A percentile compares a stretch with the other conserved stretches of the same genome.
Conservation (phyloP, 257 asterid species). For the Phtheirospermum japonicum region DNA sequence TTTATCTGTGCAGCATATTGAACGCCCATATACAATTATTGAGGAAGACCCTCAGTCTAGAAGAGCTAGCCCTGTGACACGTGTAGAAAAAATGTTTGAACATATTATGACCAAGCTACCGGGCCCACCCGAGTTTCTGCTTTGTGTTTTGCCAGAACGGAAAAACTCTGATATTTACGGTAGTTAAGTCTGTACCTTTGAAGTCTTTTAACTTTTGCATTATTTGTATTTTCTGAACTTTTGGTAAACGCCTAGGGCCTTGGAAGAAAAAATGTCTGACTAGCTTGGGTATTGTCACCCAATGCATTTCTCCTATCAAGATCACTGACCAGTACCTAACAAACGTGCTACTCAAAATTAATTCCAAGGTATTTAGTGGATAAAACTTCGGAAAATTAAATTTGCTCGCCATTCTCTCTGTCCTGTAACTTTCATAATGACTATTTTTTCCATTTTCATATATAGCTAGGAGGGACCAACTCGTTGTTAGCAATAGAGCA, state of each 20-base stretch:
- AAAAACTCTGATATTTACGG: conserved; percentile 82
- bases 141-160: conserved; percentile 83
- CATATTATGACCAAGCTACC: conserved; percentile 59
- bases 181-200: conserved; percentile 30
- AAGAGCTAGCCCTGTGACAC: conserved; percentile 56
- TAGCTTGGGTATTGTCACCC: conserved; percentile 70
- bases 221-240: conserved; percentile 25
- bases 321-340: conserved; percentile 76
- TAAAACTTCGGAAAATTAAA: conserved; percentile 19
- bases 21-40: conserved; percentile 74
- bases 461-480: conserved; percentile 90
- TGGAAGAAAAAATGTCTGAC: conserved; percentile 85
- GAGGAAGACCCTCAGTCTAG: conserved; percentile 74
- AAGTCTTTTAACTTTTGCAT: conserved; percentile 9
- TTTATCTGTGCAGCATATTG: conserved; percentile 56
- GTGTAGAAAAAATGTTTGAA: conserved; percentile 90
- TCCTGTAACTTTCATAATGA: conserved; percentile 16
- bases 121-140: conserved; percentile 72
- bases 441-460: conserved; percentile 14
- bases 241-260: conserved; percentile 59
- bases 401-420: conserved; percentile 14
- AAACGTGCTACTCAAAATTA: conserved; percentile 88
- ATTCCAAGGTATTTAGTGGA: conserved; percentile 62
- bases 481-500: conserved; percentile 76
- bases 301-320: conserved; percentile 75